Conservation (phyloP, 306 rosid genomes). For the Lathyrus aphaca region DNA sequence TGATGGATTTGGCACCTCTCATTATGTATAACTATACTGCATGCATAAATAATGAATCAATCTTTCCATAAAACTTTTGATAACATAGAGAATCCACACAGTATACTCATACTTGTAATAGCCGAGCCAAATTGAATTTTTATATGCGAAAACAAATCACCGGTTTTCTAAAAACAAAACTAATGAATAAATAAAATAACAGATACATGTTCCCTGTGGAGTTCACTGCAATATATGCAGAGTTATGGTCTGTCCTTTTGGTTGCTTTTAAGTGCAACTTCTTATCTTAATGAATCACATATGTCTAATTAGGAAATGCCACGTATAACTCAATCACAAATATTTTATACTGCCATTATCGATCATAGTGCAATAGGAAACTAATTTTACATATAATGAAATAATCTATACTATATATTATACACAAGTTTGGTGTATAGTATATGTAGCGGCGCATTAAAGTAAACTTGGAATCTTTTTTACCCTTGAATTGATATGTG, state of each 20-base stretch:
- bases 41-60: too few relatives aligned
- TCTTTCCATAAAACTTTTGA: too few relatives aligned
- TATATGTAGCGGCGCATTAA: constrained; percentile 43
- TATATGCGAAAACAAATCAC: constrained; percentile 21
- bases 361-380: constrained; percentile 15
- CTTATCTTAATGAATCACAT: constrained; percentile 43
- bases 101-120: background rate
- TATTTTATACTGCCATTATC: constrained; percentile 5
- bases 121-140: background rate
- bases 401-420: too few relatives aligned
- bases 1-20: too few relatives aligned
- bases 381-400: background rate
- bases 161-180: background rate
- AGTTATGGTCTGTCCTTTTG: constrained; percentile 37
- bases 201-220: constrained; percentile 29
- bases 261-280: constrained; percentile 44
- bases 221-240: constrained; percentile 32
- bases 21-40: too few relatives aligned
- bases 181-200: constrained; percentile 39
- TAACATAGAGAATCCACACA: too few relatives aligned
- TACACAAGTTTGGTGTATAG: background rate
- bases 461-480: constrained; percentile 31
- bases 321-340: constrained; percentile 13
- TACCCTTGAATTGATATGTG: constrained; percentile 7
- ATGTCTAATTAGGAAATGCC: constrained; percentile 37